Conservation (phyloP, 257 asterid genomes). For the Pogostemon cablin region DNA sequence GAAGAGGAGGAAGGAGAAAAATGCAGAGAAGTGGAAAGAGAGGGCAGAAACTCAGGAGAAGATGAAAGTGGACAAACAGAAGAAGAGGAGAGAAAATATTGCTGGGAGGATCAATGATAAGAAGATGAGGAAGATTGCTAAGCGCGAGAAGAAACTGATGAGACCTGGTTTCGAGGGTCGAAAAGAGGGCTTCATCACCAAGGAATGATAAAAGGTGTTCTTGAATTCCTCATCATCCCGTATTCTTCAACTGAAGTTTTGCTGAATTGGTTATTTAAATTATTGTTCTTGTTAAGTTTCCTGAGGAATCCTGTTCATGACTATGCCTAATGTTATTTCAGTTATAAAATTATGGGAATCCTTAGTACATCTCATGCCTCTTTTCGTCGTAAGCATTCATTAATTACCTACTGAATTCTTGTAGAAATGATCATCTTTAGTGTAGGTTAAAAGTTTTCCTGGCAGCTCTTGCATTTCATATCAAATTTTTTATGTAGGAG, state of each 20-base stretch:
- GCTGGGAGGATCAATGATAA: constrained; percentile 71
- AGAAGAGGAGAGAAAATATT: constrained; percentile 78
- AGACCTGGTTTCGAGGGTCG: constrained; percentile 97
- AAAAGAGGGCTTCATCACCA: constrained; percentile 66
- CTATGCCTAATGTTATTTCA: neutral
- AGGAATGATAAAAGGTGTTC: constrained; percentile 45
- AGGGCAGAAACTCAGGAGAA: constrained; percentile 61
- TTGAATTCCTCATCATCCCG: constrained; percentile 6
- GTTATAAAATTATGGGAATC: constrained; percentile 14
- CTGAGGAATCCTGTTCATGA: constrained; percentile 12
- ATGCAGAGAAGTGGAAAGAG: constrained; percentile 84
- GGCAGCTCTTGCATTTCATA: no score
- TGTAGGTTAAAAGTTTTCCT: neutral
- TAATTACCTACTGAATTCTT: neutral
- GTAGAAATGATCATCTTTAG: neutral
- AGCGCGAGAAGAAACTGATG: constrained; percentile 93
- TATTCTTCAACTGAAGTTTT: constrained; percentile 4
- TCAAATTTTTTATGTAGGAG: no score
- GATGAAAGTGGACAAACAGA: constrained; percentile 66
- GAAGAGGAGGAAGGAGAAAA: constrained; percentile 72
- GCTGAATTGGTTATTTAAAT: neutral
- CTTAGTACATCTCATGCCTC: neutral
- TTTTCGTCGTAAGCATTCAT: neutral
- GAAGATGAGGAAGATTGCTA: constrained; percentile 76
- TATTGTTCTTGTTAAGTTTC: constrained; percentile 18